Base-by-base conservation (phyloP, 495 filamentous ascomycete species). In the Polyplosphaeria fusca region DNA sequence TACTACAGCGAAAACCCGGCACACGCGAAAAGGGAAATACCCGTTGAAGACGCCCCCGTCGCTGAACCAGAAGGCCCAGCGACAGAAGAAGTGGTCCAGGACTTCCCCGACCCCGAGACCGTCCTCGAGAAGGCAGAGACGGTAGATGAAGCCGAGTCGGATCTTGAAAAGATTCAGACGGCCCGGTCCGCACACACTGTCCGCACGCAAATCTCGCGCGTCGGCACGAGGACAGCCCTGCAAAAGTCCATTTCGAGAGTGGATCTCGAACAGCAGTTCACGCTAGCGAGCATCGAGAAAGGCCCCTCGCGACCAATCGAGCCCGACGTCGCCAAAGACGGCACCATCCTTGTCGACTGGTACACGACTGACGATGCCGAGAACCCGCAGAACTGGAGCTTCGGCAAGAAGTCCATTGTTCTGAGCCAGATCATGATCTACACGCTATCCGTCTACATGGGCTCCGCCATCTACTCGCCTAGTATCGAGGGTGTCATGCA, bases 401-500 rank as follows among this genome's bases (percentile, higher is more conserved):
- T 62, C 22, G 47, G 45, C 14, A 70, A 69, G 56, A 73, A 73
- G 47, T 28, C 58, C 2, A 55, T 70, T 23, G 66, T 64, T 19
- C 26, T 57, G 3, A 16, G 42, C 7, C 67, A 66, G 60, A 70
- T 71, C 28, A 67, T 71, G 40, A 70, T 76, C 52, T 79, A 75
- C 38, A 77, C 77, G 5, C 70, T 78, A 28, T 71, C 74, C 1
- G 71, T 80, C 12, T 78, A 78, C 58, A 77, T 73, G 52, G 72
- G 75, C 14, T 73, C 69, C 5, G 72, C 77, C 5, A 79, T 80
- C 63, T 81, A 78, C 67, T 70, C 73, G 0, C 67, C 71, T n/a
- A 71, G 65, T 25, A 60, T 23, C 56, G 23, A 19, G n/a, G 65
- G 65, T 12, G 59, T 80, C 25, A 70, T 74, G 63, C 45, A 71